Percentiles rank a stretch among this genome's conserved stretches.
Evolutionary conservation across 257 asterid species (phyloP).

Genomic region (Gentiana dahurica): DNA sequence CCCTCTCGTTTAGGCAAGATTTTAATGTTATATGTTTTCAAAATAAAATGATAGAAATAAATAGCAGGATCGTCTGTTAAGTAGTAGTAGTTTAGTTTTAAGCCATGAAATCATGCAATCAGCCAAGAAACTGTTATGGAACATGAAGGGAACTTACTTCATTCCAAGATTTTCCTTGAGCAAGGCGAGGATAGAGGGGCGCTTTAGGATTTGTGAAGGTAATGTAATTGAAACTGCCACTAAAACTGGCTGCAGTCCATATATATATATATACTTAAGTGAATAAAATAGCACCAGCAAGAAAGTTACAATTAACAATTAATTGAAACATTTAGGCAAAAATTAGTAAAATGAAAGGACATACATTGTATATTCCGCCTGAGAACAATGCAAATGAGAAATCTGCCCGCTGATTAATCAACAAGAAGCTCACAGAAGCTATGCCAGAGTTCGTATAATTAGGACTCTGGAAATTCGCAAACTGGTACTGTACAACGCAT

Average conservation of each 20-base stretch:
- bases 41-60: not conserved
- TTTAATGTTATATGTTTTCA: too few species aligned
- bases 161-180: slow-evolving; percentile 89
- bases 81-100: too few species aligned
- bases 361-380: slow-evolving; percentile 41
- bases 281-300: not conserved
- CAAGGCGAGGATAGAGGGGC: slow-evolving; percentile 91
- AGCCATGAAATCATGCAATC: too few species aligned
- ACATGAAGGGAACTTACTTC: slow-evolving; percentile 44
- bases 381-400: slow-evolving; percentile 45
- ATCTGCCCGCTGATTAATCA: slow-evolving; percentile 70
- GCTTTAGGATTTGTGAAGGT: slow-evolving; percentile 80
- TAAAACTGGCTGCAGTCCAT: slow-evolving; percentile 63
- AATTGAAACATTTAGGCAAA: too few species aligned
- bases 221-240: slow-evolving; percentile 67
- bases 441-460: slow-evolving; percentile 51
- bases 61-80: not conserved
- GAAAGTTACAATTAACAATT: too few species aligned
- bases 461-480: slow-evolving; percentile 49
- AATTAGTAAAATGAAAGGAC: slow-evolving; percentile 2
- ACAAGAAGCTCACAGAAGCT: slow-evolving; percentile 49
- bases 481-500: slow-evolving; percentile 53
- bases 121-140: not conserved
- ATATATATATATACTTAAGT: slow-evolving; percentile 1
- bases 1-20: too few species aligned